phyloP scores from a whole-genome alignment of 805 yeast species.

The Clavispora asparagi region DNA sequence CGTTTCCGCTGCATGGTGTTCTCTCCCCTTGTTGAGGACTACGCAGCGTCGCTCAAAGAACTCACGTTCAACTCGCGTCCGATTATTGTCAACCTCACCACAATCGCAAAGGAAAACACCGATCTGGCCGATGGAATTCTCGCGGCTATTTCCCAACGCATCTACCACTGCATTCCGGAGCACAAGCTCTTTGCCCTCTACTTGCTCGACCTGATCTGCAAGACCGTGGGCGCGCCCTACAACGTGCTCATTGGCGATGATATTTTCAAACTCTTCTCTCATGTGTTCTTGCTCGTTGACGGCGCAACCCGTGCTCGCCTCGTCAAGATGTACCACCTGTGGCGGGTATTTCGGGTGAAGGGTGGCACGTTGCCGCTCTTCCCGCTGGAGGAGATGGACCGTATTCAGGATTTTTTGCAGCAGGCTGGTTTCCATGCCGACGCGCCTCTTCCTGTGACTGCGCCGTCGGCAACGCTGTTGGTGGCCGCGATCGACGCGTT shows the following conservation, averaged over 20 bases:
- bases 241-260: constrained; percentile 70
- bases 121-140: constrained; percentile 73
- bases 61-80: constrained; percentile 88
- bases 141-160: constrained; percentile 67
- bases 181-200: constrained; percentile 83
- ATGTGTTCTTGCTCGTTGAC: constrained; percentile 72
- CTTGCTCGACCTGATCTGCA: constrained; percentile 84
- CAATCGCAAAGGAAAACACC: constrained; percentile 80
- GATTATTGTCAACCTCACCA: constrained; percentile 77
- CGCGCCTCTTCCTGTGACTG: not conserved
- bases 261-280: constrained; percentile 64
- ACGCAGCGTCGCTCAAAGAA: constrained; percentile 63
- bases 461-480: constrained; percentile 7
- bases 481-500: constrained; percentile 34
- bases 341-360: constrained; percentile 67
- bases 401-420: constrained; percentile 65
- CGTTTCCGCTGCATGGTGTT: constrained; percentile 2
- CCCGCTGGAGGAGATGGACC: constrained; percentile 60
- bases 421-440: constrained; percentile 24
- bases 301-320: constrained; percentile 68
- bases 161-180: constrained; percentile 70
- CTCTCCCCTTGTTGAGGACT: constrained; percentile 44
- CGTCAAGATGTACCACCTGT: constrained; percentile 75
- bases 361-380: constrained; percentile 66
- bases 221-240: constrained; percentile 86